Conservation (phyloP, 306 rosid genomes). For the Morella rubra region DNA sequence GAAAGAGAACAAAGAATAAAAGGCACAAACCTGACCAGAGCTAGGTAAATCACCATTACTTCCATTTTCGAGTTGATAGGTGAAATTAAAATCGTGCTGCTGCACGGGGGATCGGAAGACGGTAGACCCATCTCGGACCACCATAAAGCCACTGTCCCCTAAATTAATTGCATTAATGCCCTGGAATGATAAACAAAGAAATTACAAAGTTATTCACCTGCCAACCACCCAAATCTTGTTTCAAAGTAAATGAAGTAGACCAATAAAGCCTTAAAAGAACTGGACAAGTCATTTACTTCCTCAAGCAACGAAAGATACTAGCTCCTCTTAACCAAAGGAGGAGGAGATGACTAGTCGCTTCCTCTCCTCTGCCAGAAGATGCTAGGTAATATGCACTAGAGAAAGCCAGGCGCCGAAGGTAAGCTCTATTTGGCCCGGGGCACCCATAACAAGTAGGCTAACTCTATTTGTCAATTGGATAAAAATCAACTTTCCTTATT, state of each 20-base stretch:
- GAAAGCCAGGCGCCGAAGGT: too few species aligned
- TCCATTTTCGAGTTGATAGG: constrained; percentile 85
- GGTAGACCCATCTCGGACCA: constrained; percentile 89
- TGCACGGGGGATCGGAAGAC: constrained; percentile 90
- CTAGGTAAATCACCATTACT: constrained; percentile 86
- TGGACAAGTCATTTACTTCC: neutral
- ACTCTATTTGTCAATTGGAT: neutral
- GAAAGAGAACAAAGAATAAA: neutral
- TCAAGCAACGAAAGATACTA: neutral
- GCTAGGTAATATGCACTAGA: too few species aligned
- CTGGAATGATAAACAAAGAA: constrained; percentile 40
- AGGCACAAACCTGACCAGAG: constrained; percentile 84
- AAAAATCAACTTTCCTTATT: neutral
- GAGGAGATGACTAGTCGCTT: neutral
- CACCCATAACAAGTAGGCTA: too few species aligned
- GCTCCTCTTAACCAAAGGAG: neutral
- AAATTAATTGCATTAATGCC: constrained; percentile 89
- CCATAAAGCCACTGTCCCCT: constrained; percentile 99
- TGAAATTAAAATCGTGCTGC: constrained; percentile 97
- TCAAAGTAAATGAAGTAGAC: neutral
- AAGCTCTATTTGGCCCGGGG: too few species aligned
- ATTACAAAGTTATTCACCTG: constrained; percentile 18
- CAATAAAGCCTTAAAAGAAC: neutral
- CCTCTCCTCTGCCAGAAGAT: too few species aligned
- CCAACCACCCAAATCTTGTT: constrained; percentile 1